Base-by-base conservation (phyloP, 495 filamentous ascomycete species). In the Hypoxylon fragiforme region DNA sequence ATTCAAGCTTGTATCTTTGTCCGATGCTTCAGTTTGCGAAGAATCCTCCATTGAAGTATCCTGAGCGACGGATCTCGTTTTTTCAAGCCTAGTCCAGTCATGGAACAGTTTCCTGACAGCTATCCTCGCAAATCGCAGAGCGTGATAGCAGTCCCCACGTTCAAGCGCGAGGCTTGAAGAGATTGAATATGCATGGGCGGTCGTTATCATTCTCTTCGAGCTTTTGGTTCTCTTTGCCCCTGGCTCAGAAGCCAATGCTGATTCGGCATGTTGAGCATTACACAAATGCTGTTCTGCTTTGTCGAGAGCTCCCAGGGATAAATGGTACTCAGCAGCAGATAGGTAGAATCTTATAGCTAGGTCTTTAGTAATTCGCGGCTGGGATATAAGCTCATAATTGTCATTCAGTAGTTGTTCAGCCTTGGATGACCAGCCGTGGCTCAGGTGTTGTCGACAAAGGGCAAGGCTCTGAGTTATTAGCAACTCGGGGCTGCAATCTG, bases 361-460 rank as follows among this genome's bases (percentile, higher is more conserved):
- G 7, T 74, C 72, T n/a, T 52, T 52, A 3, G 59, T 31, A 20
- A 60, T 30, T 2, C 63, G 54, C 2, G 62, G 44, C 19, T 30
- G 42, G 30, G 56, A 55, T 38, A 57, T 55, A 5, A 66, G 49
- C 20, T 73, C 71, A 41, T 77, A 77, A 7, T 87, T 85, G 44
- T 81, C 79, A 2, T 73, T 72, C 14, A 96, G 75, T 1, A 82
- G 64, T 32, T 84, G 67, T 26, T 84, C 83, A 30, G 91, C 90
- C 64, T 89, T 87, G 11, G 79, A 80, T 14, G 86, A 86, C 55
- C 89, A 86, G 19, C 94, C 94, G 46, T 92, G 80, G 14, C 79
- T 81, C 42, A 89, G 80, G 62, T 91, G 89, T 53, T 92, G 88
- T 3, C 84, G 55, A 1, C 84, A 88, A 1, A 95, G 72, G 0